These are phyloP conservation scores for Phytophthora tentaculata DNA, from an alignment of 352 stramenopile genomes.

Conservation along the genomic window DNA sequence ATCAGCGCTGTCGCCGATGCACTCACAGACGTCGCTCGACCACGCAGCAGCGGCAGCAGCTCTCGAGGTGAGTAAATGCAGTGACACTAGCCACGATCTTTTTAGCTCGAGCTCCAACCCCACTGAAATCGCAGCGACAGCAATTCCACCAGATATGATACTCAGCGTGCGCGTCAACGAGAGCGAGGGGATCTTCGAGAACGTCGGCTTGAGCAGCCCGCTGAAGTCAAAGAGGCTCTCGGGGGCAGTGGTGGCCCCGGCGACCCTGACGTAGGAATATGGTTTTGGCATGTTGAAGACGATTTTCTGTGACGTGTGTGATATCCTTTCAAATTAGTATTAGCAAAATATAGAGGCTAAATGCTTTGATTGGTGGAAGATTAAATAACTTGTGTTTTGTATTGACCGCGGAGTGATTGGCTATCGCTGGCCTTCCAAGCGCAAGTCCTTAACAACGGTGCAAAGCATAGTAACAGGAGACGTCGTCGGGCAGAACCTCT, in stretches of 20 bases:
- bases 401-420: constrained; percentile 78
- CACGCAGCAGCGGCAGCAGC: constrained; percentile 14
- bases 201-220: constrained; percentile 34
- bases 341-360: constrained; percentile 13
- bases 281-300: background rate
- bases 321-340: constrained; percentile 18
- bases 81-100: constrained; percentile 4
- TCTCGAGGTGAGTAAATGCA: constrained; percentile 21
- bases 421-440: constrained; percentile 65
- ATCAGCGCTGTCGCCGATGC: constrained; percentile 17
- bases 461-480: constrained; percentile 48
- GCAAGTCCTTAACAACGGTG: background rate
- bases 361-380: constrained; percentile 48
- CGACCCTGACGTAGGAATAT: background rate
- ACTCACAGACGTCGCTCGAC: constrained; percentile 22
- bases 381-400: constrained; percentile 52
- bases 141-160: constrained; percentile 10
- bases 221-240: constrained; percentile 18
- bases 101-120: constrained; percentile 10
- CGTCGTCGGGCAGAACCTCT: constrained; percentile 83
- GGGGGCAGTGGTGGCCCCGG: constrained; percentile 6
- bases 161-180: constrained; percentile 43
- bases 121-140: constrained; percentile 3
- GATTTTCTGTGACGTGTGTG: constrained; percentile 32
- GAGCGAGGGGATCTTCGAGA: constrained; percentile 63